phyloP scores from a whole-genome alignment of 2,329 filamentous ascomycete genomes.

The Rasamsonia emersonii region DNA sequence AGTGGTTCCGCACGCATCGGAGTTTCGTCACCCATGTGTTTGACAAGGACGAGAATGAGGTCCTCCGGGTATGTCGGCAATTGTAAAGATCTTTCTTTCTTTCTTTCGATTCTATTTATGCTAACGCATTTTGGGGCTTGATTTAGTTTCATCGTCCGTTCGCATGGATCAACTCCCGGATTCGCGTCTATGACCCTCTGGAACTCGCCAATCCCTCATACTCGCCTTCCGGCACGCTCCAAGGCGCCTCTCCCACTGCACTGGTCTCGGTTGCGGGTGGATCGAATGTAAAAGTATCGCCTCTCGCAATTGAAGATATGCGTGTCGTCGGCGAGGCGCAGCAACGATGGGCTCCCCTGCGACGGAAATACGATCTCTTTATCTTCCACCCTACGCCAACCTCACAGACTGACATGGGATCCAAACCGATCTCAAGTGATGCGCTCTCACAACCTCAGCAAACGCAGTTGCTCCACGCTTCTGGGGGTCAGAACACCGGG shows the following conservation, averaged over 20 bases:
- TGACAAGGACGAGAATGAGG: slow-evolving; percentile 51
- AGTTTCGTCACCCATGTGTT: slow-evolving; percentile 59
- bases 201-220: slow-evolving; percentile 23
- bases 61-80: slow-evolving; percentile 42
- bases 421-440: slow-evolving; percentile 33
- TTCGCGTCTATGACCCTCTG: slow-evolving; percentile 48
- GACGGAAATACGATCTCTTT: slow-evolving; percentile 58
- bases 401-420: slow-evolving; percentile 25
- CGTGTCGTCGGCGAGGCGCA: slow-evolving; percentile 55
- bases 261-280: slow-evolving; percentile 30
- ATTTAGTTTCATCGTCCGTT: slow-evolving; percentile 58
- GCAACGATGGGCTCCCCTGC: slow-evolving; percentile 54
- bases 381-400: slow-evolving; percentile 43
- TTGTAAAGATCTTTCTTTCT: no score
- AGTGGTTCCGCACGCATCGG: slow-evolving; percentile 54
- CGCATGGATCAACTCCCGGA: slow-evolving; percentile 54
- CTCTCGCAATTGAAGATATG: slow-evolving; percentile 48
- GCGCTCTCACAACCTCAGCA: slow-evolving; percentile 43
- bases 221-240: slow-evolving; percentile 35
- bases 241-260: slow-evolving; percentile 36
- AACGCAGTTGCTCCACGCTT: slow-evolving; percentile 28
- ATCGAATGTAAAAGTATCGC: slow-evolving; percentile 45
- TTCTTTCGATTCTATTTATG: neutral
- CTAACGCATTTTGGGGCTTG: no score
- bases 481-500: slow-evolving; percentile 17